These are phyloP conservation scores for Calycina herbarum DNA, from an alignment of 2,329 filamentous ascomycete species.

Conservation along the genomic window DNA sequence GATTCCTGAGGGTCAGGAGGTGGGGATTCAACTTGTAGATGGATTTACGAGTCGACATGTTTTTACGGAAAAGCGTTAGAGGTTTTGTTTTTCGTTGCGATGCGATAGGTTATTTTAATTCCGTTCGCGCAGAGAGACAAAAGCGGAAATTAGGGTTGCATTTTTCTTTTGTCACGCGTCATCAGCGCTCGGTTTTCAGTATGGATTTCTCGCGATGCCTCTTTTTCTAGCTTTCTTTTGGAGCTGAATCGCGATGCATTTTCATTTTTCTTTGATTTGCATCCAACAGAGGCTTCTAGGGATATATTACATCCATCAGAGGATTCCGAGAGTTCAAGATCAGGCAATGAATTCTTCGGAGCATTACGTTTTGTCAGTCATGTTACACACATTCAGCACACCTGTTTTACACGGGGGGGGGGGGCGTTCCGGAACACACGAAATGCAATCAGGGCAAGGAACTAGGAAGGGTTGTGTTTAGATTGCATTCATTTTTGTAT, in stretches of 20 bases:
- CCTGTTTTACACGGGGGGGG: not conserved
- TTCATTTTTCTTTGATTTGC: not conserved
- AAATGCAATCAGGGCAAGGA: not conserved
- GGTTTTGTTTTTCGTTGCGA: not conserved
- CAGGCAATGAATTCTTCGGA: too few relatives aligned
- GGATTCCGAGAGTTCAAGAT: not conserved
- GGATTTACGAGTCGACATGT: conserved; percentile 47
- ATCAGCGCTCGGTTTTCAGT: not conserved
- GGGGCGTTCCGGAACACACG: not conserved
- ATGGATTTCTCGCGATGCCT: not conserved
- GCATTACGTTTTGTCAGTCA: not conserved
- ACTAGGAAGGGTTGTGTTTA: too few relatives aligned
- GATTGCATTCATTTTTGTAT: too few relatives aligned
- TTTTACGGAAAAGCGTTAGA: conserved; percentile 37
- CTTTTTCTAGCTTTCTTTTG: not conserved
- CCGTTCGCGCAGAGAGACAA: not conserved
- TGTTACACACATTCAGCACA: not conserved
- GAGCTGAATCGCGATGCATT: not conserved
- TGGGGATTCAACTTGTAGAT: conserved; percentile 54
- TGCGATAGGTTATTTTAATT: not conserved
- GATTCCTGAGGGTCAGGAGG: conserved; percentile 66
- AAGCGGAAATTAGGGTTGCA: not conserved
- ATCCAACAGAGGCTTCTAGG: not conserved
- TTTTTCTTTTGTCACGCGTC: not conserved
- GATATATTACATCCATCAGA: not conserved